Evolutionary conservation across 345 rosid species (phyloP).

Genomic region (Acer negundo): DNA sequence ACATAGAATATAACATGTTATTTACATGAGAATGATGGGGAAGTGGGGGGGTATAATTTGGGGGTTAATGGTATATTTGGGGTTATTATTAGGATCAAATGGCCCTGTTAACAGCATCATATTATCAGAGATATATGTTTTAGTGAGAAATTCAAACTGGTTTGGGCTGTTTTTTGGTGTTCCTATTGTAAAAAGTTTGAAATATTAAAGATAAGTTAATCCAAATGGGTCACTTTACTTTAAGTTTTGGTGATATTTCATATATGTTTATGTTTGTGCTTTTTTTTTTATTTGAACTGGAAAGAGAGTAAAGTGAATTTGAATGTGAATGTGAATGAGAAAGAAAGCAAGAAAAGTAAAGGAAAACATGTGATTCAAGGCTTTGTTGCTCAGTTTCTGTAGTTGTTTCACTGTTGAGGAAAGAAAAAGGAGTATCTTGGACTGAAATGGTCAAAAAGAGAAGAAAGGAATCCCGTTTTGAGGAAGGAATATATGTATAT

Average conservation of each 20-base stretch:
- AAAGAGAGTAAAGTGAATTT: conserved; percentile 26
- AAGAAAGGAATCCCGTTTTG: conserved; percentile 24
- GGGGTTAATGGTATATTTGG: conserved; percentile 1
- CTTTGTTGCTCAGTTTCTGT: background rate
- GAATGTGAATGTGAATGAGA: background rate
- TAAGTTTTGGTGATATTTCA: background rate
- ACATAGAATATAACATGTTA: conserved; percentile 47
- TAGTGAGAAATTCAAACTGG: background rate
- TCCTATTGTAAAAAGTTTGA: conserved; percentile 27
- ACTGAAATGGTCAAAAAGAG: conserved; percentile 45
- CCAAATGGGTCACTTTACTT: conserved; percentile 23
- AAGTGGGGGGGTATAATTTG: conserved; percentile 7
- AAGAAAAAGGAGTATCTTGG: conserved; percentile 34
- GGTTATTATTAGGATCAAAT: conserved; percentile 1
- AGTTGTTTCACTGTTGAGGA: conserved; percentile 19
- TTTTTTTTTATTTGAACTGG: conserved; percentile 22
- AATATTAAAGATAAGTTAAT: conserved; percentile 24
- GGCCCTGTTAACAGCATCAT: conserved; percentile 10
- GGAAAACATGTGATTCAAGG: conserved; percentile 32
- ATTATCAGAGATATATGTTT: background rate
- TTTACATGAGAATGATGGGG: conserved; percentile 1
- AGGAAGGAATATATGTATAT: conserved; percentile 15
- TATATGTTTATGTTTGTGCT: background rate
- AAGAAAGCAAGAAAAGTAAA: background rate
- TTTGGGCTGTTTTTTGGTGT: conserved; percentile 23